Evolutionary conservation across 2,329 filamentous ascomycete genomes (phyloP).

Genomic region (Talaromyces marneffei): DNA sequence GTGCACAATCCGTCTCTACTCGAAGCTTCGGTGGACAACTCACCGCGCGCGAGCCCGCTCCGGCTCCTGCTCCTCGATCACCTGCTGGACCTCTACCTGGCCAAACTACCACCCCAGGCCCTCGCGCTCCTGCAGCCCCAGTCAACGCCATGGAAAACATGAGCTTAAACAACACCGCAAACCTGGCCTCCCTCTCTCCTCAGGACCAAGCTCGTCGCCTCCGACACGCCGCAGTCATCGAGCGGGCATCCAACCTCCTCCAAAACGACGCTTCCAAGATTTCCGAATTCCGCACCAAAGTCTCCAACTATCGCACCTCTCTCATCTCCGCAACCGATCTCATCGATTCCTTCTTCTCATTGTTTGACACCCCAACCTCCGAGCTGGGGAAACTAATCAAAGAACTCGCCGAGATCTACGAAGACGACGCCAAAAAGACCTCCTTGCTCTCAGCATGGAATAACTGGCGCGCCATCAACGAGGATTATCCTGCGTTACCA

Average conservation of each 20-base stretch:
- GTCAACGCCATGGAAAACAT: conserved; percentile 47
- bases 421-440: conserved; percentile 69
- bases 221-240: conserved; percentile 77
- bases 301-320: conserved; percentile 71
- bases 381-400: conserved; percentile 84
- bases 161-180: conserved; percentile 38
- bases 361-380: conserved; percentile 75
- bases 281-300: conserved; percentile 66
- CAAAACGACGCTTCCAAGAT: conserved; percentile 72
- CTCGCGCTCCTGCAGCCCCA: conserved; percentile 24
- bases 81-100: conserved; percentile 31
- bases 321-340: conserved; percentile 67
- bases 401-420: conserved; percentile 88
- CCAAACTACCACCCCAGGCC: conserved; percentile 22
- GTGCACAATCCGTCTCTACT: conserved; percentile 70
- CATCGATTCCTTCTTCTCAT: conserved; percentile 78
- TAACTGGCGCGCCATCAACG: conserved; percentile 91
- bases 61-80: conserved; percentile 42
- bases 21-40: conserved; percentile 82
- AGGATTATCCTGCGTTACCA: conserved; percentile 87
- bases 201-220: conserved; percentile 76
- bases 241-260: conserved; percentile 75
- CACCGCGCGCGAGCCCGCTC: conserved; percentile 44
- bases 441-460: conserved; percentile 79
- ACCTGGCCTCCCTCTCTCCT: conserved; percentile 49